Evolutionary conservation across 2,329 filamentous ascomycete species (phyloP), one percentile per base, ranked within the genome.

Genomic region (Colletotrichum gloeosporioides): DNA sequence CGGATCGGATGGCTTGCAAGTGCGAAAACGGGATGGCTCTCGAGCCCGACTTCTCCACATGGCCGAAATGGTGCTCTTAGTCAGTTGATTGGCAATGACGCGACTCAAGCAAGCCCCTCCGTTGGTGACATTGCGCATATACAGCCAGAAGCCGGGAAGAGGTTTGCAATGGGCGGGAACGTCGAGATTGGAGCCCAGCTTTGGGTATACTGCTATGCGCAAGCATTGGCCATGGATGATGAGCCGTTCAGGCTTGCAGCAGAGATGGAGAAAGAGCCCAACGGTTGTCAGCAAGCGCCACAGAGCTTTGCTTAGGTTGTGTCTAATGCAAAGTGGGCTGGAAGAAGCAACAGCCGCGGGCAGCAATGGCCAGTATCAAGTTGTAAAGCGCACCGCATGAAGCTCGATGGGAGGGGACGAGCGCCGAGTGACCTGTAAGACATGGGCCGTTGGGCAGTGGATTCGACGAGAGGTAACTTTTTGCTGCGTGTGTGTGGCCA

Each of bases 1-100:
- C 64, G 59, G 70, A 73, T 69, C 64, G 70, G 73, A 76, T 73
- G 73, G 73, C 44, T 49, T 49, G 44, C 44, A 69, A 76, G 57
- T 64, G 39, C 34, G 57, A 63, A 73, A 73, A 61, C 64, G 64
- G 70, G 39, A 73, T 64, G 34, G 64, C 74, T 63, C 22, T 55
- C 32, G 18, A 29, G 13, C 59, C 55, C 69, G 73, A 75, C 62
- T 63, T 73, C 74, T 53, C 74, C 74, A 65, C 49, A 69, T 53
- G 57, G 57, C 57, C 34, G 57, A 39, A 36, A 32, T 61, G 15
- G 29, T 39, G 39, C n/a, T 44, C 70, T 44, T 76, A 76, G 73
- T 76, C 74, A 76, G 69, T 73, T 8, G 31, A 27, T 69, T 34
- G 27, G 64, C 39, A 34, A 73, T 49, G 70, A 39, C 63, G 39